Evolutionary conservation across 768 basidiomycete species (phyloP).

Genomic region (Lactarius vividus): DNA sequence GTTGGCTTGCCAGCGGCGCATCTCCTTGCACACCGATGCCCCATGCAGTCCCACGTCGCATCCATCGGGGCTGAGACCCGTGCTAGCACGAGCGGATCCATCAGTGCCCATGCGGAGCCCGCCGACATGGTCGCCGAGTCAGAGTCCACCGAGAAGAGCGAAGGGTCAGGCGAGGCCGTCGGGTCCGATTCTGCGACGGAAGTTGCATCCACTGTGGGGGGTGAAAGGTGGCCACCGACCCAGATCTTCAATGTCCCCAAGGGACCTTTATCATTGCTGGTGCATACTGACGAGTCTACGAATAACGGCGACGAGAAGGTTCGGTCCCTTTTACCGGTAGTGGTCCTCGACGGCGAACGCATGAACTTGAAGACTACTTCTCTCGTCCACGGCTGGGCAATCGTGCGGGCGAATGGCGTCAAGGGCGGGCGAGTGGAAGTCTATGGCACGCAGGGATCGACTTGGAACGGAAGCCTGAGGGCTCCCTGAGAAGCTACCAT

Average conservation of each 20-base stretch:
- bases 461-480: not conserved
- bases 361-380: slow-evolving; percentile 14
- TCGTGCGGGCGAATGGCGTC: slow-evolving; percentile 18
- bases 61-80: not conserved
- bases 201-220: slow-evolving; percentile 13
- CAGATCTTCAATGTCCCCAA: slow-evolving; percentile 20
- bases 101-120: not conserved
- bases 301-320: slow-evolving; percentile 8
- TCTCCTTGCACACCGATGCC: slow-evolving; percentile 6
- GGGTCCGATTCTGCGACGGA: slow-evolving; percentile 23
- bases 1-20: slow-evolving; percentile 12
- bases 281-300: not conserved
- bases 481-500: not conserved
- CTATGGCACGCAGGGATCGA: not conserved
- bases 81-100: not conserved
- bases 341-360: slow-evolving; percentile 21
- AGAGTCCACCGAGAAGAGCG: slow-evolving; percentile 2
- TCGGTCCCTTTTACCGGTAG: slow-evolving; percentile 5
- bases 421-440: slow-evolving; percentile 24
- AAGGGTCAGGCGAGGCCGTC: not conserved
- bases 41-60: slow-evolving; percentile 3
- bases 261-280: slow-evolving; percentile 24
- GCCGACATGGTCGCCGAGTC: not conserved
- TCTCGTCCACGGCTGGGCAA: slow-evolving; percentile 19
- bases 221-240: not conserved